Percentiles rank a stretch among this genome's conserved stretches.
Evolutionary conservation across 441 rosid species (phyloP).

Genomic region (Euphorbia celastroides): DNA sequence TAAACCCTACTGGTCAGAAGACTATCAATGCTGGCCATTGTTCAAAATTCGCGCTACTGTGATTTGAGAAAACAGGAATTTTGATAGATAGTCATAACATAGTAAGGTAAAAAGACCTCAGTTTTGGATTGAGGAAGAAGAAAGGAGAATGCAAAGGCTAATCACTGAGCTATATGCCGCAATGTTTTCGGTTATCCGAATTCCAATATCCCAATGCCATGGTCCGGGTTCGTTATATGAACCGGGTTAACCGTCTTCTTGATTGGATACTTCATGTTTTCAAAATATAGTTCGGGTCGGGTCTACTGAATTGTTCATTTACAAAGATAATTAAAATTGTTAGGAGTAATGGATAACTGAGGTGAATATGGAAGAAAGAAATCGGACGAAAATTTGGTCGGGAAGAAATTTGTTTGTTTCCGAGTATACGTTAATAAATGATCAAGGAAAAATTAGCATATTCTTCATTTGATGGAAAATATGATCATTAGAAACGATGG

Average conservation of each 20-base stretch:
- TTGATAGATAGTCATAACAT: too few relatives aligned
- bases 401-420: background rate
- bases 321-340: too few relatives aligned
- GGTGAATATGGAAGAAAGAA: too few relatives aligned
- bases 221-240: background rate
- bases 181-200: background rate
- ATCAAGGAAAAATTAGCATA: too few relatives aligned
- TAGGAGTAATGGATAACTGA: too few relatives aligned
- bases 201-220: background rate
- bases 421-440: background rate
- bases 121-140: background rate
- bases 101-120: background rate
- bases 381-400: too few relatives aligned
- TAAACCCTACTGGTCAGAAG: constrained; percentile 41
- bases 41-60: constrained; percentile 3
- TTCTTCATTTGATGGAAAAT: too few relatives aligned
- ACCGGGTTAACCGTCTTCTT: background rate
- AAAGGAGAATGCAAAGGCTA: background rate
- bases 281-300: too few relatives aligned
- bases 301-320: background rate
- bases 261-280: background rate
- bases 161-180: background rate
- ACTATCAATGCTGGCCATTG: constrained; percentile 48
- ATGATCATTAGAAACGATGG: too few relatives aligned
- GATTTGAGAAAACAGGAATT: background rate